Percentiles rank a stretch among this genome's conserved stretches.
These are phyloP conservation scores for Exophiala spinifera DNA, from an alignment of 2,329 filamentous ascomycete genomes.

Conservation along the genomic window DNA sequence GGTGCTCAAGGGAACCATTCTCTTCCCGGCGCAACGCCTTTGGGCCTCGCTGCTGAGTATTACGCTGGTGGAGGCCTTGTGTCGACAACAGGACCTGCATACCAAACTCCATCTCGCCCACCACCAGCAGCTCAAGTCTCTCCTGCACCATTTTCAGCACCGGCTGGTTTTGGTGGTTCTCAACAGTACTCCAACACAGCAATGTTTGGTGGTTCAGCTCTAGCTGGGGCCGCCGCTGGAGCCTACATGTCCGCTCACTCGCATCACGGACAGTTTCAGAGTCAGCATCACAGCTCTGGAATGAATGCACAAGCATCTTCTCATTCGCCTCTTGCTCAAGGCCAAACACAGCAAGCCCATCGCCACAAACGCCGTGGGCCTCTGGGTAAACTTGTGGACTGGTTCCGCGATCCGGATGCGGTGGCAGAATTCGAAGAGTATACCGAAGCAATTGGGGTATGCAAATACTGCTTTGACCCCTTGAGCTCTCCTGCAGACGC, in stretches of 20 bases:
- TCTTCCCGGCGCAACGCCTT: constrained; percentile 3
- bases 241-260: constrained; percentile 39
- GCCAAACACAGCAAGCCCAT: constrained; percentile 24
- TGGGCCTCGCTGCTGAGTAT: constrained; percentile 21
- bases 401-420: constrained; percentile 63
- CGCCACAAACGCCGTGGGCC: constrained; percentile 56
- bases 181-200: constrained; percentile 31
- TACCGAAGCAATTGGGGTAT: constrained; percentile 64
- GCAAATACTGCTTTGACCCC: constrained; percentile 63
- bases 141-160: constrained; percentile 28
- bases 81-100: neutral
- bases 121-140: constrained; percentile 21
- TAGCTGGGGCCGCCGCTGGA: constrained; percentile 41
- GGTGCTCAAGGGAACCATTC: neutral
- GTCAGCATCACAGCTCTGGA: constrained; percentile 34
- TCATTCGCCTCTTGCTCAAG: neutral
- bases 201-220: constrained; percentile 34
- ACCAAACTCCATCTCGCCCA: constrained; percentile 19
- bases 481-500: constrained; percentile 55
- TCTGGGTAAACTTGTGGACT: constrained; percentile 55
- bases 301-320: neutral
- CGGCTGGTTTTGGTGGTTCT: constrained; percentile 5
- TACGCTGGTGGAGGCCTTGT: constrained; percentile 11
- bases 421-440: constrained; percentile 65
- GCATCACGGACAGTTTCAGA: constrained; percentile 35